Percentiles rank a stretch among this genome's conserved stretches.
Evolutionary conservation across 371 early-diverging fungal genomes (phyloP).

Genomic region (Lichtheimia corymbifera): DNA sequence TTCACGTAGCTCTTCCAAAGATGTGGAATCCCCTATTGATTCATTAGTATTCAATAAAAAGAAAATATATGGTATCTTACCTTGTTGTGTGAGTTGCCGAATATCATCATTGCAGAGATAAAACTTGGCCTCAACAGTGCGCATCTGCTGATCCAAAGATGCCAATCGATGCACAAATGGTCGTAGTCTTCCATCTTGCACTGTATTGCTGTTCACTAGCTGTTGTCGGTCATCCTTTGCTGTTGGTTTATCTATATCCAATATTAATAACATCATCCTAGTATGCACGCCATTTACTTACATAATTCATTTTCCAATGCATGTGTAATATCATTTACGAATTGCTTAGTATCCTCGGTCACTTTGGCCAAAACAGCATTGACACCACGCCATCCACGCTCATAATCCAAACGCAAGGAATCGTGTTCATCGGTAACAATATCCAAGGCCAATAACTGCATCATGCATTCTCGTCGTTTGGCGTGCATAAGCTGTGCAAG

Average conservation of each 20-base stretch:
- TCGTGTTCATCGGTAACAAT: slow-evolving; percentile 37
- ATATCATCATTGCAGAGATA: slow-evolving; percentile 50
- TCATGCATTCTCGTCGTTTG: slow-evolving; percentile 52
- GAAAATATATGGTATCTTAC: slow-evolving; percentile 8
- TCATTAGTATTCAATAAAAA: too few species aligned
- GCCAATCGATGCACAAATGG: slow-evolving; percentile 44
- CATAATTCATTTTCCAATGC: slow-evolving; percentile 42
- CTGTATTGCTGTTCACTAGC: neutral
- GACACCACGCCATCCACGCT: slow-evolving; percentile 31
- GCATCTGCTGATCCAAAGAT: slow-evolving; percentile 46
- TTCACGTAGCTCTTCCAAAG: slow-evolving; percentile 14
- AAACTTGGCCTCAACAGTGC: slow-evolving; percentile 50
- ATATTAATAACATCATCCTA: neutral
- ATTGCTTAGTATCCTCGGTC: slow-evolving; percentile 26
- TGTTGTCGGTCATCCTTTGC: slow-evolving; percentile 7
- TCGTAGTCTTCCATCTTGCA: slow-evolving; percentile 25
- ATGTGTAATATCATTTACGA: slow-evolving; percentile 28
- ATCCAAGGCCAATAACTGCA: slow-evolving; percentile 41
- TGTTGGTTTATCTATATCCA: slow-evolving; percentile 30
- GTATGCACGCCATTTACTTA: slow-evolving; percentile 17
- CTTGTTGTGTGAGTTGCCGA: slow-evolving; percentile 31
- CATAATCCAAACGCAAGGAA: slow-evolving; percentile 28
- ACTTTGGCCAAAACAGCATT: slow-evolving; percentile 31
- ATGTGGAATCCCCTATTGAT: neutral
- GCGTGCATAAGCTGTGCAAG: slow-evolving; percentile 44